A percentile compares a stretch with the other conserved stretches of the same genome.
Conservation (phyloP, 2,329 filamentous ascomycete genomes). For the Monilinia laxa region DNA sequence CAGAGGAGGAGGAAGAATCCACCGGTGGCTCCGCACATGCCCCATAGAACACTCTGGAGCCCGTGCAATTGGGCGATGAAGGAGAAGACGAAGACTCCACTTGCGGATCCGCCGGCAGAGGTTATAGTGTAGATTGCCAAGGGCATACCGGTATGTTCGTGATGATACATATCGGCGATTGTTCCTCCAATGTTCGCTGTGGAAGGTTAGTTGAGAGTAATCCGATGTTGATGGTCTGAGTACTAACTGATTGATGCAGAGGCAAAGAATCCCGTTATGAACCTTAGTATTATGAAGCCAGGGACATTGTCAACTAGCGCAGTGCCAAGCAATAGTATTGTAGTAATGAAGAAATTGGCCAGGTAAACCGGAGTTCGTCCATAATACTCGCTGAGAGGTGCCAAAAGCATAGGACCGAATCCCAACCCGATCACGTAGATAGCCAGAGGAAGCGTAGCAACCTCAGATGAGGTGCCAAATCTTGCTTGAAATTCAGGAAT, state of each 20-base stretch:
- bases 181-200: slow-evolving; percentile 43
- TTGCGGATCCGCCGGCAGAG: slow-evolving; percentile 40
- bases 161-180: slow-evolving; percentile 46
- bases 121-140: slow-evolving; percentile 18
- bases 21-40: slow-evolving; percentile 22
- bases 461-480: slow-evolving; percentile 10
- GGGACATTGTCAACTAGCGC: slow-evolving; percentile 55
- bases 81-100: slow-evolving; percentile 35
- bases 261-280: slow-evolving; percentile 51
- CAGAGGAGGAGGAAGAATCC: slow-evolving; percentile 24
- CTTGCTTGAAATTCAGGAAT: not conserved
- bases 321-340: slow-evolving; percentile 62
- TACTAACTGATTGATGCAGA: slow-evolving; percentile 20
- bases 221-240: not conserved
- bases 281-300: slow-evolving; percentile 48
- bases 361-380: slow-evolving; percentile 49
- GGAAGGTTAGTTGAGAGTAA: not conserved
- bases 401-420: slow-evolving; percentile 59
- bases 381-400: slow-evolving; percentile 60
- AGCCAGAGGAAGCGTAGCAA: slow-evolving; percentile 25
- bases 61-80: slow-evolving; percentile 24
- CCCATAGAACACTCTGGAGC: slow-evolving; percentile 25
- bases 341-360: slow-evolving; percentile 49
- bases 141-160: slow-evolving; percentile 20
- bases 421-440: slow-evolving; percentile 60